Evolutionary conservation across 192 early-diverging fungal species (phyloP), one percentile per base, ranked within the genome.

Genomic region (Coemansia erecta): DNA sequence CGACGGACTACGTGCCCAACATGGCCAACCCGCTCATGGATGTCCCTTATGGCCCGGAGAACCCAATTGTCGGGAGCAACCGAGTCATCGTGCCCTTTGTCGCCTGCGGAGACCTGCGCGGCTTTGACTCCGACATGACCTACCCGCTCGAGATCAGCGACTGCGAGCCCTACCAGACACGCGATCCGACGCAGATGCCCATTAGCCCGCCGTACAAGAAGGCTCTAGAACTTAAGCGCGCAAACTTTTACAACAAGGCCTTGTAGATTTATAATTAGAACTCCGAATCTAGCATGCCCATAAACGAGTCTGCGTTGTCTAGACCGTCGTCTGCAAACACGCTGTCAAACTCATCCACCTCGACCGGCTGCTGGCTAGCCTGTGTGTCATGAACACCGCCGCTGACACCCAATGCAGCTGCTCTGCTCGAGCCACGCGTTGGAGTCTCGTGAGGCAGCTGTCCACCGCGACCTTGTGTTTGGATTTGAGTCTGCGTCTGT

Each of bases 21-120:
- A 95, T 97, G 93, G 81, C 86, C 7, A 89, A 93, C 62, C 93
- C 94, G 52, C 68, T 95, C 40, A 82, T 97, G 48, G 94, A 95
- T 72, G 72, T 90, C 22, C 75, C 83, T 6, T 93, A 92, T 63
- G 84, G 83, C 80, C 73, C 69, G n/a, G 70, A 68, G 37, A 87
- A 91, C 70, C 76, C 89, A 26, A 72, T 89, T 12, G 68, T 69
- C 0, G 90, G 89, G 15, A 77, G 84, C 35, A 92, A 93, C 69
- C 81, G 91, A 52, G 82, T 84, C 2, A 88, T 96, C 64, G 89
- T 88, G 4, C 94, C 94, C 4, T 96, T 94, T 73, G 77, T 94
- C 53, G 90, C 92, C 1, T 96, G 94, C 57, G 94, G 94, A 23
- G 94, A 97, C 65, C 67, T 94, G 55, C 87, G 86, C 56, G 91